Evolutionary conservation across 1,139 yeast genomes (phyloP), one percentile per base, ranked within the genome.

Genomic region (Pichia sp.): DNA sequence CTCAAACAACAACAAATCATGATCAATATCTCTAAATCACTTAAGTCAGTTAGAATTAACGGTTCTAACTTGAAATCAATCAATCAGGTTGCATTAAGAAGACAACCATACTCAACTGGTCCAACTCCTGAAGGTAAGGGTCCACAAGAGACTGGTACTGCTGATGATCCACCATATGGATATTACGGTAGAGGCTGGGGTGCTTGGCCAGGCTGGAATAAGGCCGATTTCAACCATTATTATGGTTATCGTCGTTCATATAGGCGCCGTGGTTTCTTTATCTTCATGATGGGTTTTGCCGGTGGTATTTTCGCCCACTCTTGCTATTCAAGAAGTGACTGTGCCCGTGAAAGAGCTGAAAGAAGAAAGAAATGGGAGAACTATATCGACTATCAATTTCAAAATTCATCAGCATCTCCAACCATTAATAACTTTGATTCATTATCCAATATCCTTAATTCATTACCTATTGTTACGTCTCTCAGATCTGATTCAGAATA

Each of bases 291-390:
- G 15, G n/a, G 38, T 17, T 41, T 41, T 20, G 15, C 19, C 2
- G 44, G 44, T 41, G 44, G 44, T 34, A 28, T 41, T 28, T 34
- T 33, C 14, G 44, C 34, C 6, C 20, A 34, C 12, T 34, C 34
- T 15, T 8, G 18, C 12, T 34, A 32, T 9, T 27, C 19, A 28
- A 31, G 34, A 14, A 31, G 27, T 36, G 27, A 24, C 10, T 24
- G 27, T 33, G 34, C 21, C 6, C 22, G 6, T 15, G 18, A 20
- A 21, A 32, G 17, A 31, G 36, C 18, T 19, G 42, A 40, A 32
- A 40, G 22, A 33, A 32, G 19, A 18, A 11, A 15, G 18, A 22
- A 17, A 9, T 27, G 12, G 24, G 6, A 6, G 17, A 5, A 10
- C 15, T 37, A 24, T 24, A 24, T 10, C 10, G 27, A 24, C 10